phyloP scores from a whole-genome alignment of 345 rosid species.

The Murraya koenigii region DNA sequence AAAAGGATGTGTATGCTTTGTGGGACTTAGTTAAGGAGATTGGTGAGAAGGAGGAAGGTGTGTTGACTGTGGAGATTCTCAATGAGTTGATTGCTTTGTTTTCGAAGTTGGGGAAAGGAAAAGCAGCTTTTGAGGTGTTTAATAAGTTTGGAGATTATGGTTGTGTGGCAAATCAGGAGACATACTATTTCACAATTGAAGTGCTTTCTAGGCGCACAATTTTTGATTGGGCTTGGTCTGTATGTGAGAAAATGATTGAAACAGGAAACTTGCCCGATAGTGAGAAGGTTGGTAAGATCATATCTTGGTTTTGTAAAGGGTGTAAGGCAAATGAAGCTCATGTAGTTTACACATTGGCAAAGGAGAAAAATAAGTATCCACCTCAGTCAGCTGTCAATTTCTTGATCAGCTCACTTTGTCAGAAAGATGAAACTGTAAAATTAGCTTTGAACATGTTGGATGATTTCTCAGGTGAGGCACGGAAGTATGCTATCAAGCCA shows the following conservation, averaged over 20 bases:
- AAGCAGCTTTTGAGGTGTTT: constrained; percentile 72
- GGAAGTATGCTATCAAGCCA: constrained; percentile 60
- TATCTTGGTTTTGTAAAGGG: constrained; percentile 73
- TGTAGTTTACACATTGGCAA: constrained; percentile 46
- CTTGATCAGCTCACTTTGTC: constrained; percentile 49
- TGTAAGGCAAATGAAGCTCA: constrained; percentile 52
- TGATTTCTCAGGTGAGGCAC: constrained; percentile 44
- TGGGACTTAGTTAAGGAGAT: constrained; percentile 76
- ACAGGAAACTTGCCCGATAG: constrained; percentile 45
- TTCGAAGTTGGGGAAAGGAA: constrained; percentile 63
- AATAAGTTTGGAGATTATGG: constrained; percentile 54
- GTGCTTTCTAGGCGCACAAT: constrained; percentile 53
- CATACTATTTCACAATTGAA: constrained; percentile 61
- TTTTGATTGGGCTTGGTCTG: constrained; percentile 52
- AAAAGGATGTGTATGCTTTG: constrained; percentile 48
- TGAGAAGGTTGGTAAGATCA: constrained; percentile 55
- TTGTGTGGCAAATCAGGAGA: constrained; percentile 45
- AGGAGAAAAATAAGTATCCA: constrained; percentile 39
- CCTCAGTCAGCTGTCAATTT: constrained; percentile 44
- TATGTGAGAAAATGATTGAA: constrained; percentile 71
- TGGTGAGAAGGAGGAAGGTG: constrained; percentile 34
- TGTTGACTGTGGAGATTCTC: constrained; percentile 46
- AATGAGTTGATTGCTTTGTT: constrained; percentile 66
- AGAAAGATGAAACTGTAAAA: constrained; percentile 56
- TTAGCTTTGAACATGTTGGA: constrained; percentile 57